Base-by-base conservation (phyloP, 306 rosid genomes). In the Prunus mira region DNA sequence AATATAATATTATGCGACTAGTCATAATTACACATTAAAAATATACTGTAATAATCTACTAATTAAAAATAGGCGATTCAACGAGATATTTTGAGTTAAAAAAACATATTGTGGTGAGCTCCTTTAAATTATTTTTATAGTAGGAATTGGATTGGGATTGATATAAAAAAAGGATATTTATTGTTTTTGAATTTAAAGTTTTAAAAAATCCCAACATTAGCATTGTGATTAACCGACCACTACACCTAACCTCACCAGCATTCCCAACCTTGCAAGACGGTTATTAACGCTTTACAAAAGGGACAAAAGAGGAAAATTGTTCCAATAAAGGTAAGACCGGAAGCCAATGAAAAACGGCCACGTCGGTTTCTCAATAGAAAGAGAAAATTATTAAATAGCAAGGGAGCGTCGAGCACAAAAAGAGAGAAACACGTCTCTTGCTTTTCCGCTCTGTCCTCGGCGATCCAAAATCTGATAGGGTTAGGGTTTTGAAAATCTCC, bases 391-490 rank as follows among this genome's bases (percentile, higher is more conserved):
- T 80, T 78, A 83, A 84, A 88, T 78, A 73, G 69, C 73, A 72
- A 62, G 46, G 38, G 69, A 83, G 79, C 68, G 75, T 71, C 80
- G 49, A 74, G 67, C 64, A 30, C 79, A 5, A 43, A 66, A 69
- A 41, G 52, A 74, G 82, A 73, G 72, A 69, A 82, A 76, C 83
- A 77, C 79, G 80, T 64, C 69, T 84, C 87, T 73, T 20, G 79
- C 76, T 80, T 70, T 75, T 38, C 43, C 43, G 43, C 93, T 85
- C 87, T 84, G 88, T 81, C 89, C 79, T 83, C 78, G 14, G 68
- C 74, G 84, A 84, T 91, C 88, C 87, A 76, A 84, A 89, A 74
- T 82, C 81, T 14, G 25, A 75, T 67, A 77, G 84, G 92, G 91
- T 87, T 88, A 86, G 92, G 96, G 87, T 88, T 89, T 70, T 78